Evolutionary conservation across 208 protist genomes (phyloP).

Genomic region (Leishmania braziliensis): DNA sequence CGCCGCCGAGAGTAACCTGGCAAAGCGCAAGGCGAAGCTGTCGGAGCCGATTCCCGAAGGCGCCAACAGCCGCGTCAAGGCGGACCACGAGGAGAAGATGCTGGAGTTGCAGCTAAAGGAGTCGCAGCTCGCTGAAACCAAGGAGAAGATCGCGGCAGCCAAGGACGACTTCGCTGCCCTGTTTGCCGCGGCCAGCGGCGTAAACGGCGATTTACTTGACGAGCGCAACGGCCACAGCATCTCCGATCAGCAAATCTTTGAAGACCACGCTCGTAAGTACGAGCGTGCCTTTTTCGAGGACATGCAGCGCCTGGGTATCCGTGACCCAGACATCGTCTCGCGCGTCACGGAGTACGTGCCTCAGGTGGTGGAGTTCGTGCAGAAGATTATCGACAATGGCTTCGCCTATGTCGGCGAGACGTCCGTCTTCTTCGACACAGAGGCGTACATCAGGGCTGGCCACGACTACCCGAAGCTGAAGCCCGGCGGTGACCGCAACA

Average conservation of each 20-base stretch:
- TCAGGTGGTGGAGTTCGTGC: slow-evolving; percentile 94
- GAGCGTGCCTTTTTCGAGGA: slow-evolving; percentile 95
- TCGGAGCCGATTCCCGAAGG: slow-evolving; percentile 44
- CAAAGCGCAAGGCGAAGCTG: slow-evolving; percentile 40
- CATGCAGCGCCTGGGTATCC: slow-evolving; percentile 89
- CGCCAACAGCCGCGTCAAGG: slow-evolving; percentile 50
- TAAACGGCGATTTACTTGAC: slow-evolving; percentile 87
- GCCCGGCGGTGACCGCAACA: slow-evolving; percentile 51
- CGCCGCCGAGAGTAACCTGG: slow-evolving; percentile 41
- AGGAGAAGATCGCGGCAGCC: slow-evolving; percentile 60
- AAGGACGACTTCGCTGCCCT: slow-evolving; percentile 47
- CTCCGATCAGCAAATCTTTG: slow-evolving; percentile 89
- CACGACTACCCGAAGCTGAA: slow-evolving; percentile 96
- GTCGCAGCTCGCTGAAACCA: slow-evolving; percentile 59
- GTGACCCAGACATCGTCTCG: slow-evolving; percentile 92
- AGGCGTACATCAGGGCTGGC: slow-evolving; percentile 76
- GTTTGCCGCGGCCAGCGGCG: slow-evolving; percentile 59
- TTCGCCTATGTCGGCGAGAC: slow-evolving; percentile 94
- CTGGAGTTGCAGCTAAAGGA: slow-evolving; percentile 75
- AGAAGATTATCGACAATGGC: slow-evolving; percentile 96
- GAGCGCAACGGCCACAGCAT: slow-evolving; percentile 60
- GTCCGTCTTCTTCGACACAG: slow-evolving; percentile 97
- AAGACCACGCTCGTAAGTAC: slow-evolving; percentile 83
- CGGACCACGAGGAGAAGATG: slow-evolving; percentile 82
- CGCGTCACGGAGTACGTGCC: slow-evolving; percentile 98